These are phyloP conservation scores for Arabidopsis hybrid DNA, from an alignment of 441 rosid species.

Conservation along the genomic window DNA sequence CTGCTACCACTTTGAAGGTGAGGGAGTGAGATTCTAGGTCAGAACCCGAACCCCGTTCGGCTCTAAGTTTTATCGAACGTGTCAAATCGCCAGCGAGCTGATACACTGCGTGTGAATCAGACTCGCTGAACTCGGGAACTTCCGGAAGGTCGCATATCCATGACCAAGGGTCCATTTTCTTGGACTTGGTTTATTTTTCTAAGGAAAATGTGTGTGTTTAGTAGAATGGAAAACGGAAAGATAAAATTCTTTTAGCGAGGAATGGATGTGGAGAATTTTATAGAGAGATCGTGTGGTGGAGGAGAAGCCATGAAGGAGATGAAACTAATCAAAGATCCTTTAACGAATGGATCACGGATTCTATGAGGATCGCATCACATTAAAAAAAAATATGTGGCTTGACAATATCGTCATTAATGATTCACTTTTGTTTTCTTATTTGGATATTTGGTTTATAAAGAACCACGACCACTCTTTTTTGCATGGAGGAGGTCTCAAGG, in stretches of 20 bases:
- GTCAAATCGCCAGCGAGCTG: constrained; percentile 56
- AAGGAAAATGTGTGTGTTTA: constrained; percentile 2
- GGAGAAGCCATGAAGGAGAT: constrained; percentile 49
- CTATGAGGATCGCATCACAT: background rate
- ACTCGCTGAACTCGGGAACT: constrained; percentile 45
- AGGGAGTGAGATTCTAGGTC: constrained; percentile 46
- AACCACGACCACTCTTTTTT: constrained; percentile 42
- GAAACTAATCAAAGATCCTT: constrained; percentile 28
- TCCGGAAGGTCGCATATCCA: constrained; percentile 74
- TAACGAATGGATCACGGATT: constrained; percentile 26
- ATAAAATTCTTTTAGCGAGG: background rate
- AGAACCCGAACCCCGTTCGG: constrained; percentile 51
- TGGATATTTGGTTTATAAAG: constrained; percentile 39
- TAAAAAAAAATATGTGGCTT: constrained; percentile 30
- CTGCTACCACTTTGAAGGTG: constrained; percentile 53
- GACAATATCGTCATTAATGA: constrained; percentile 37
- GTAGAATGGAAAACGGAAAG: constrained; percentile 20
- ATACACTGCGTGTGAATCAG: constrained; percentile 45
- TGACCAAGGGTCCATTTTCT: constrained; percentile 72
- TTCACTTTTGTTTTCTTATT: constrained; percentile 18
- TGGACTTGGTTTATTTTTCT: constrained; percentile 1
- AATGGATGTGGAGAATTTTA: constrained; percentile 41
- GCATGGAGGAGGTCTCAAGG: constrained; percentile 35
- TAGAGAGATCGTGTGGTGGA: constrained; percentile 55
- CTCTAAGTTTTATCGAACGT: constrained; percentile 62